These are phyloP conservation scores for Corylus americana DNA, from an alignment of 306 rosid species.

Conservation along the genomic window DNA sequence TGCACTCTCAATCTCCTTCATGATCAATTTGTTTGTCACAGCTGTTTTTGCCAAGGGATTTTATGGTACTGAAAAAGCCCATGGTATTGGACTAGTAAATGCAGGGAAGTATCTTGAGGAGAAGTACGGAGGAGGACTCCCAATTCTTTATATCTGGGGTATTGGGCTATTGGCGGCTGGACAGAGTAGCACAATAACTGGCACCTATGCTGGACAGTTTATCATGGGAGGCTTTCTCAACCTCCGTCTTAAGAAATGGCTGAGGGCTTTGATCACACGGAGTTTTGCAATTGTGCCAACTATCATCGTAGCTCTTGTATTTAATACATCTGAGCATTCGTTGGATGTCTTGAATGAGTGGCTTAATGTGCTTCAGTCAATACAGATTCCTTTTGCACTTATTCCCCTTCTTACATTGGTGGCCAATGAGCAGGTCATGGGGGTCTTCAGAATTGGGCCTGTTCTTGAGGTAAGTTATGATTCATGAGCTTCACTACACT, in stretches of 20 bases:
- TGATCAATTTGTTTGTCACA: conserved; percentile 80
- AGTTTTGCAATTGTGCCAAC: conserved; percentile 91
- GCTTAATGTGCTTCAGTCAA: conserved; percentile 91
- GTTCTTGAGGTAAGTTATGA: conserved; percentile 59
- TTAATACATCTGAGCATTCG: conserved; percentile 70
- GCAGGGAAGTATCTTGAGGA: conserved; percentile 84
- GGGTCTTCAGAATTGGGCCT: conserved; percentile 78
- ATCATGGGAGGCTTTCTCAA: conserved; percentile 96
- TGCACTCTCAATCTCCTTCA: conserved; percentile 71
- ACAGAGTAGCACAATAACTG: conserved; percentile 90
- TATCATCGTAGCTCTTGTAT: conserved; percentile 68
- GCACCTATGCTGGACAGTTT: conserved; percentile 92
- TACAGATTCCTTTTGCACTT: conserved; percentile 90
- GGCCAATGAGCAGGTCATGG: conserved; percentile 79
- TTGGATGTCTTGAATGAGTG: conserved; percentile 82
- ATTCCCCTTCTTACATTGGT: conserved; percentile 89
- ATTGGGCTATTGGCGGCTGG: conserved; percentile 89
- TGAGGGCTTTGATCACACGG: conserved; percentile 82
- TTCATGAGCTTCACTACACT: conserved; percentile 2
- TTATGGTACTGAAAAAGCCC: conserved; percentile 64
- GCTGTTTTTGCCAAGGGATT: conserved; percentile 83
- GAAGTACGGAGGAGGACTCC: conserved; percentile 83
- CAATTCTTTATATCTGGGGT: conserved; percentile 91
- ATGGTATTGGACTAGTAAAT: conserved; percentile 74
- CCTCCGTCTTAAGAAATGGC: conserved; percentile 87